Percentiles rank a stretch among this genome's conserved stretches.
These are phyloP conservation scores for Allium fistulosum DNA, from an alignment of 106 monocot genomes.

Conservation along the genomic window DNA sequence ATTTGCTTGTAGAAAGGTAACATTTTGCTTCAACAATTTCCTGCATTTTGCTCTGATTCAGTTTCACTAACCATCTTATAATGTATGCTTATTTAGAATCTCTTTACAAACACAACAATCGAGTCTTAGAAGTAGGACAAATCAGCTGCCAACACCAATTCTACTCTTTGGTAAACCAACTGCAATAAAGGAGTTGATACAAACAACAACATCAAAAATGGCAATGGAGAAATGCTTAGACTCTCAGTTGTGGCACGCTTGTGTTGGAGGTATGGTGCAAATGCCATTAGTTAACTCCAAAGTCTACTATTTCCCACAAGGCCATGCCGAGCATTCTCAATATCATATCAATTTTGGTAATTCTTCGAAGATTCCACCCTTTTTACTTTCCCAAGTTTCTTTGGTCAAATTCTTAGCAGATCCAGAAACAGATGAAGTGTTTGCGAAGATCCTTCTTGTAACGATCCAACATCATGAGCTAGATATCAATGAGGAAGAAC, in stretches of 20 bases:
- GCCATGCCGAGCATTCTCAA: conserved; percentile 62
- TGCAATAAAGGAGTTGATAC: neutral
- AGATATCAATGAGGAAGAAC: conserved; percentile 19
- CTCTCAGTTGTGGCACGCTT: conserved; percentile 75
- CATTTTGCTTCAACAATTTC: neutral
- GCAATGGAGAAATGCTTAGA: conserved; percentile 43
- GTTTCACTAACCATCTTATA: neutral
- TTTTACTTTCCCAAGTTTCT: conserved; percentile 38
- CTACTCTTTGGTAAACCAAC: conserved; percentile 8
- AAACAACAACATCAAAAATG: neutral
- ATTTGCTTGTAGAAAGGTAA: conserved; percentile 8
- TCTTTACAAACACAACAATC: conserved; percentile 8
- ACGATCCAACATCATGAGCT: conserved; percentile 32
- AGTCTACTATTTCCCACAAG: conserved; percentile 79
- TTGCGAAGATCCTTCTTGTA: conserved; percentile 49
- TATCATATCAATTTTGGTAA: conserved; percentile 15
- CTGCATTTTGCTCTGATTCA: too few relatives aligned
- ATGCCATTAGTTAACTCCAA: conserved; percentile 55
- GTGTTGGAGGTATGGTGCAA: conserved; percentile 65
- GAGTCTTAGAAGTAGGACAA: neutral
- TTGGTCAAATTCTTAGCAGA: conserved; percentile 56
- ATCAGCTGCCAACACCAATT: neutral
- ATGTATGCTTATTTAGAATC: neutral
- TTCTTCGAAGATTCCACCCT: conserved; percentile 25
- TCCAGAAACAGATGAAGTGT: conserved; percentile 61